Evolutionary conservation across 2,329 filamentous ascomycete species (phyloP), one percentile per base, ranked within the genome.

Genomic region (Rutstroemia sp.): DNA sequence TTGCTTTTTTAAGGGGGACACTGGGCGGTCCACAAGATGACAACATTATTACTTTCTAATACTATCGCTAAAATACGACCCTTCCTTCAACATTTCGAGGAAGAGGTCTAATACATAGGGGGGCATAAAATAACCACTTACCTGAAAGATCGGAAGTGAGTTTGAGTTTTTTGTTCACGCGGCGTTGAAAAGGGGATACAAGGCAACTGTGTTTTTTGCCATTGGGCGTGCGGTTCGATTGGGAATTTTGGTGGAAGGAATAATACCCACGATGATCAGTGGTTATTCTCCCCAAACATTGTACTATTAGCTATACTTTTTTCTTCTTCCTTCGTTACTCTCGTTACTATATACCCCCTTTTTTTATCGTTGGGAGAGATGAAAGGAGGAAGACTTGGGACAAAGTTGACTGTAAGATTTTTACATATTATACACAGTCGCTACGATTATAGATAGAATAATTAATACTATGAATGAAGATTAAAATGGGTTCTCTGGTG

Each of bases 171-270:
- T 47, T 53, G 46, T 46, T 47, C 40, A 42, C 23, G 19, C 39
- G 51, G 51, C 51, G 51, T 53, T 53, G 51, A 47, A 53, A 53
- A 47, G 44, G 44, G n/a, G 7, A 23, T 39, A 47, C 8, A 30
- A 30, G 27, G 27, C 27, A 30, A 30, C 27, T 30, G 27, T 30
- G 23, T 23, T 30, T 10, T 36, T 38, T 44, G 44, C 27, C 42
- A 54, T 54, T 27, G 44, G 19, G n/a, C 23, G 44, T 16, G n/a
- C 23, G 23, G 34, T 2, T 9, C 21, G 51, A 34, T 10, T 25
- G 38, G 38, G 14, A 16, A 40, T 40, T 16, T 40, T 2, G 38
- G 27, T 30, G 27, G 6, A 30, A 10, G 27, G 27, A 30, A 30
- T 30, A 30, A 30, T 30, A 9, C 1, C 27, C 27, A 30, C 27